Evolutionary conservation across 1,284 basidiomycete species (phyloP).

Genomic region (Puccinia polysora): DNA sequence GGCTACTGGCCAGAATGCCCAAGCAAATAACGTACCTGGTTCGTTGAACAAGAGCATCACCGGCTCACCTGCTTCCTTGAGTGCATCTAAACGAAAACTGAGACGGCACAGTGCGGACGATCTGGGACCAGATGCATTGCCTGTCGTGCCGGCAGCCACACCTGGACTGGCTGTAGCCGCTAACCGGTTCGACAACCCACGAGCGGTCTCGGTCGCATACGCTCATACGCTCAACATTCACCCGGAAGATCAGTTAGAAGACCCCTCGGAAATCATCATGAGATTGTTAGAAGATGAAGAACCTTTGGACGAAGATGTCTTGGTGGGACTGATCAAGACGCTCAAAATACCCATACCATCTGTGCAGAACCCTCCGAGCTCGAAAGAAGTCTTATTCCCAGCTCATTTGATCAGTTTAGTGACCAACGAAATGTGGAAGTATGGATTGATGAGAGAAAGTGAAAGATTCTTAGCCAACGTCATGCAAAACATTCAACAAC

Average conservation of each 20-base stretch:
- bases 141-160: constrained; percentile 57
- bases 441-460: constrained; percentile 91
- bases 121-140: constrained; percentile 64
- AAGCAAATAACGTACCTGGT: constrained; percentile 53
- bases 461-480: constrained; percentile 97
- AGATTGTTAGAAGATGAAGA: constrained; percentile 85
- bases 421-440: constrained; percentile 99
- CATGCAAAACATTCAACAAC: constrained; percentile 95
- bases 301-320: constrained; percentile 86
- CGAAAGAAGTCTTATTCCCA: constrained; percentile 98
- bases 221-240: constrained; percentile 68
- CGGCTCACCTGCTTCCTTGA: constrained; percentile 50
- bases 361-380: constrained; percentile 80
- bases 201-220: constrained; percentile 85
- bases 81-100: constrained; percentile 55
- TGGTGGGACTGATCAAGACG: constrained; percentile 81
- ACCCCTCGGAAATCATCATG: constrained; percentile 91
- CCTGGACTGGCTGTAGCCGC: constrained; percentile 60
- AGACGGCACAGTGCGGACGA: constrained; percentile 80
- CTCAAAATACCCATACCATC: constrained; percentile 90
- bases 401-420: constrained; percentile 97
- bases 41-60: constrained; percentile 48
- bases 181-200: constrained; percentile 69
- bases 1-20: constrained; percentile 57
- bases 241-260: constrained; percentile 64